Evolutionary conservation across 192 early-diverging fungal species (phyloP), one percentile per base, ranked within the genome.

Genomic region (Entomortierella parvispora): DNA sequence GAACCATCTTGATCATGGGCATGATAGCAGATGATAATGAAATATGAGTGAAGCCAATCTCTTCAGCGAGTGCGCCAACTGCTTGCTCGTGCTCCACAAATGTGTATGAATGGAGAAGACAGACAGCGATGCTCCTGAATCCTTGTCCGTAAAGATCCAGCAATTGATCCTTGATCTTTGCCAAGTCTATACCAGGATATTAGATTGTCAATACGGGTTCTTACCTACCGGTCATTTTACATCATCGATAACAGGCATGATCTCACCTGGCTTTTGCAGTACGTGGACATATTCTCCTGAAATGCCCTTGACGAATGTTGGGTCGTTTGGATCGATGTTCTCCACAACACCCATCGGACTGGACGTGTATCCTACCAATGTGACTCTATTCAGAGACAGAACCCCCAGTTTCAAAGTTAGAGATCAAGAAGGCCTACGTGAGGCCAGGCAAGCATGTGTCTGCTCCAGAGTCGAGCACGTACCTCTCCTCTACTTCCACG

Each of bases 1-100:
- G 93, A 7, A 99, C 95, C 48, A 95, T 92, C 78, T 98, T 97
- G 79, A 98, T 91, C 92, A 94, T 96, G 18, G 96, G 96, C 85
- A 93, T 92, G 34, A 94, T 87, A 17, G 78, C 68, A 9, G 92
- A 92, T 10, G 94, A 96, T 17, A 93, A 76, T 20, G 95, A 94
- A 31, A 99, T 85, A 58, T 99, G 90, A 0, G 87, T 85, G 71
- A 98, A 99, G 14, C 95, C 95, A 46, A 96, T 78, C 20, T 82
- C 51, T 18, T 83, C 59, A 5, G 93, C 93, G 6, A 97, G 60
- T 37, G 83, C 47, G 3, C 86, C 94, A 22, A 96, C 60, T 23
- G 67, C 53, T n/a, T 71, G 63, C 76, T 99, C 97, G 66, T 99
- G 96, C 0, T 87, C 92, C 71, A 68, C 69, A 70, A 87, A 98